Conservation (phyloP, 2,329 filamentous ascomycete species). For the Neonectria hederae region DNA sequence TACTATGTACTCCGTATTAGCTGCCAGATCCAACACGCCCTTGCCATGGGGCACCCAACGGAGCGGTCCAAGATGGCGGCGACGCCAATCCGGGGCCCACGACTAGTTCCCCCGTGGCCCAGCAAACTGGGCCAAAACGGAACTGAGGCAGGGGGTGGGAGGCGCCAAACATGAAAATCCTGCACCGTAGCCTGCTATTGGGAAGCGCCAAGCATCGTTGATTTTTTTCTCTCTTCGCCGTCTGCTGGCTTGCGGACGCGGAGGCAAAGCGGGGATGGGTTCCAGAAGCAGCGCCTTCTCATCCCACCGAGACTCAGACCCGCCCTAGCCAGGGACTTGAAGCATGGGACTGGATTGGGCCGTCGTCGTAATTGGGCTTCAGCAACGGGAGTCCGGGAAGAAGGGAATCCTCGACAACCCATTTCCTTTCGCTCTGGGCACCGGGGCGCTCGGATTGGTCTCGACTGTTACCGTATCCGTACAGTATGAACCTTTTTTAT, state of each 20-base stretch:
- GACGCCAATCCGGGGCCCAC: slow-evolving; percentile 32
- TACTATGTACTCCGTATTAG: neutral
- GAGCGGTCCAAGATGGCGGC: slow-evolving; percentile 41
- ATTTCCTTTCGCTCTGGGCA: slow-evolving; percentile 1
- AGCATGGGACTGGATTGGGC: slow-evolving; percentile 5
- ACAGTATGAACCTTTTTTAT: neutral
- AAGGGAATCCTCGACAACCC: slow-evolving; percentile 13
- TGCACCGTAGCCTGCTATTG: slow-evolving; percentile 14
- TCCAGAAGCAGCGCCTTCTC: slow-evolving; percentile 33
- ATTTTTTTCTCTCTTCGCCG: slow-evolving; percentile 21
- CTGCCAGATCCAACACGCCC: slow-evolving; percentile 16
- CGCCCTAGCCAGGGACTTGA: slow-evolving; percentile 17
- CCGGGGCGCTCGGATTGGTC: neutral
- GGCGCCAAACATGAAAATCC: slow-evolving; percentile 15
- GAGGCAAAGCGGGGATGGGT: slow-evolving; percentile 32
- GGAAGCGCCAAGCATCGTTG: slow-evolving; percentile 27
- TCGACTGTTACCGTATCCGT: neutral
- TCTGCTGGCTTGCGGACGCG: slow-evolving; percentile 18
- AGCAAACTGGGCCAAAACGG: slow-evolving; percentile 34
- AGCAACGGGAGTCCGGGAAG: neutral
- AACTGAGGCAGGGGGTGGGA: slow-evolving; percentile 27
- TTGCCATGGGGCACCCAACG: slow-evolving; percentile 33
- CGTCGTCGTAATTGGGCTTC: slow-evolving; percentile 6
- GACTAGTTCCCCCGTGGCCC: slow-evolving; percentile 37
- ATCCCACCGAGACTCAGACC: slow-evolving; percentile 15